Evolutionary conservation across 2,329 filamentous ascomycete genomes (phyloP), one percentile per base, ranked within the genome.

Genomic region (Apiospora koreana): DNA sequence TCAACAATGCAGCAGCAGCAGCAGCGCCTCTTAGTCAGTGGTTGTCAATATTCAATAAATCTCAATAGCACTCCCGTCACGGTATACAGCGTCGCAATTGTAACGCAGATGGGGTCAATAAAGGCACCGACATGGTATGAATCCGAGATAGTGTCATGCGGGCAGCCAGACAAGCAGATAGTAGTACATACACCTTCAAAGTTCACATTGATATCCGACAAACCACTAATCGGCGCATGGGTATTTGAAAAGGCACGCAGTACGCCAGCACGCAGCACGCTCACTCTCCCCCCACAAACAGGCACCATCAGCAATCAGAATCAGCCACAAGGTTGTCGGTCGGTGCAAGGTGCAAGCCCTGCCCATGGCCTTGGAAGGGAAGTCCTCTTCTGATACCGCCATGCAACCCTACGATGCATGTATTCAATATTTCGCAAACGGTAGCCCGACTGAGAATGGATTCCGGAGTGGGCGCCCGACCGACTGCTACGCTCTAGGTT

Each of bases 11-110:
- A 43, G 65, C 25, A n/a, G n/a, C n/a, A n/a, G 25, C 54, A 28
- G 54, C 25, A 46, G 25, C 25, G 42, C 45, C 42, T 46, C n/a
- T 67, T 35, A 46, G 45, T 46, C 18, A 31, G 25, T 46, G 45
- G 18, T 46, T 67, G 25, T 7, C 42, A 35, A 25, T 43, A 43
- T 35, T 67, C 42, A 43, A 35, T 67, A 45, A 23, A 35, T 38
- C 16, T 41, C 58, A 21, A 16, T 21, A 28, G 18, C 7, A 46
- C 0, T 67, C 42, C 21, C n/a, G 54, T 62, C 54, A 38, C 31
- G 18, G 54, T 62, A 62, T n/a, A 38, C 35, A 67, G 65, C 65
- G 65, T 67, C 45, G 65, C 42, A 67, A 67, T 46, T 67, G 65
- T 31, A 14, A 67, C 65, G 41, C 65, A 31, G 25, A 67, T n/a